Evolutionary conservation across 2,329 filamentous ascomycete species (phyloP), one percentile per base, ranked within the genome.

Genomic region (Fusarium cicatricum): DNA sequence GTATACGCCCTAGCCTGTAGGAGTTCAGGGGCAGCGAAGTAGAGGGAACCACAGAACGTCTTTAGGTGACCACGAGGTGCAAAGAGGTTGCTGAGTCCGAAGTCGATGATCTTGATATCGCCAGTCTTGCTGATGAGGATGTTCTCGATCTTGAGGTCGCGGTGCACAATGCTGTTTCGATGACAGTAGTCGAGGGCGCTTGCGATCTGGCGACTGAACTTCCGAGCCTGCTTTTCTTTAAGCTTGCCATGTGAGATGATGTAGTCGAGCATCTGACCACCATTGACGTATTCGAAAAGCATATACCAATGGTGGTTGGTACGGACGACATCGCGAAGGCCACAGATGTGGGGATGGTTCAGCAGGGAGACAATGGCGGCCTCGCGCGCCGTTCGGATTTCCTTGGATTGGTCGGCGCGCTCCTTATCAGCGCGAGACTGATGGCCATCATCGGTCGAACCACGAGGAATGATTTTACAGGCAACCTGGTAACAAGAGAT

Each of bases 231-330:
- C 77, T 98, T 98, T 79, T 99, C 95, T 81, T 98, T 98, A 61
- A 99, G 81, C 70, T 96, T 91, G 54, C 94, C 95, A 71, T 99
- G 95, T 4, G 93, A 97, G 72, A 99, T 99, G 74, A 99, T 99
- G 77, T 98, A 99, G 79, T 99, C 95, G 58, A 99, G 87, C 95
- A 99, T 98, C 78, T 99, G 95, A 15, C 95, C 95, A 41, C 95
- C 95, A 72, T 99, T 97, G 75, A 99, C 95, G 74, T 95, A 97
- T 78, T 99, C 95, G 72, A 97, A 99, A 45, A 99, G 87, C 95
- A 99, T 99, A 77, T 99, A 99, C 95, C 95, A 99, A 76, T 99
- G 95, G 74, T 97, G 95, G 70, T 95, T 94, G 44, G 95, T 98
- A 53, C 93, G 89, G 52, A 98, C 90, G 21, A 97, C 92, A 77